Evolutionary conservation across 2,329 filamentous ascomycete genomes (phyloP).

Genomic region (Lachnellula occidentalis): DNA sequence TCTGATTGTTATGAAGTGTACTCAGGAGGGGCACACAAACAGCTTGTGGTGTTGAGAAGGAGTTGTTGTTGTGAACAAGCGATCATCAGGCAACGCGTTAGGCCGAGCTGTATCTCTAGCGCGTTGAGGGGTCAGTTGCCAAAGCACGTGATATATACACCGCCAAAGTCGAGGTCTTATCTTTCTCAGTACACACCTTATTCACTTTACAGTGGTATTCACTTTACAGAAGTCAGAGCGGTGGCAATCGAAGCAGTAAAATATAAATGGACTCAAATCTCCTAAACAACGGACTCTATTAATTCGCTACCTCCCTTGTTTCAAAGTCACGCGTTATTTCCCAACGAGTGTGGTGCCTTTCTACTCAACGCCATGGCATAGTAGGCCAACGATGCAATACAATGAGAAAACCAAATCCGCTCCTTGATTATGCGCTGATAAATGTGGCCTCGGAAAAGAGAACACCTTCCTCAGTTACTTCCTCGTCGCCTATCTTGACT

Average conservation of each 20-base stretch:
- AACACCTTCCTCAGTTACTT: constrained; percentile 69
- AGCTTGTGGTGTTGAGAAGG: no score
- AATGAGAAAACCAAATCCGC: background rate
- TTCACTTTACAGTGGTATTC: background rate
- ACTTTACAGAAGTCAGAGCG: background rate
- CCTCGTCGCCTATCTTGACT: constrained; percentile 77
- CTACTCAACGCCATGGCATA: constrained; percentile 23
- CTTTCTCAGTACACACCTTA: background rate
- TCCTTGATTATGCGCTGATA: constrained; percentile 56
- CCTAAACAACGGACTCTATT: constrained; percentile 12
- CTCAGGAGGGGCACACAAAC: background rate
- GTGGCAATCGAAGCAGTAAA: background rate
- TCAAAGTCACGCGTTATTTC: constrained; percentile 4
- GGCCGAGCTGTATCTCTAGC: no score
- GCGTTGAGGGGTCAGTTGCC: background rate
- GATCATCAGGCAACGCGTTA: no score
- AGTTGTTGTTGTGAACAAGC: no score
- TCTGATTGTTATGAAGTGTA: background rate
- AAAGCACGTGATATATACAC: no score
- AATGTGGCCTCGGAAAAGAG: constrained; percentile 94
- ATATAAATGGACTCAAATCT: constrained; percentile 10
- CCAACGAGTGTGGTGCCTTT: constrained; percentile 27
- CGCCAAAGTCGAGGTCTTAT: background rate
- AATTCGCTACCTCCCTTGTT: constrained; percentile 1
- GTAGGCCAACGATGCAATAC: constrained; percentile 8